A percentile compares a stretch with the other conserved stretches of the same genome.
Evolutionary conservation across 2,329 filamentous ascomycete genomes (phyloP).

Genomic region (Alternaria atra): DNA sequence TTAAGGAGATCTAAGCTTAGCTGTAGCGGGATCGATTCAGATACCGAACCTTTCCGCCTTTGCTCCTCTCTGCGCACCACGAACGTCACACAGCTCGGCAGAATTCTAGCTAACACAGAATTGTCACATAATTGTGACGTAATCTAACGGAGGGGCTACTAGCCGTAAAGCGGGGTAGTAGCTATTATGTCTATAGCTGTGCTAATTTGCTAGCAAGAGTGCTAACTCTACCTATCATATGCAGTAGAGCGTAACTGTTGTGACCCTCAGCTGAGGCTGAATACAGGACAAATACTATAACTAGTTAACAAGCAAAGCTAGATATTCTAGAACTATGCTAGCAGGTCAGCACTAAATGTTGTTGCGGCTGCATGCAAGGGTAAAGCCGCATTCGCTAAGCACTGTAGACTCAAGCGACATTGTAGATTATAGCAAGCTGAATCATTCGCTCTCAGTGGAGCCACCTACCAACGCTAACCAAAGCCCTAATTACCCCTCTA

Average conservation of each 20-base stretch:
- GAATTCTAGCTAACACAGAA: background rate
- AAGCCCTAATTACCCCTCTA: no score
- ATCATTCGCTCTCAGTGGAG: no score
- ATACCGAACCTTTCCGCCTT: background rate
- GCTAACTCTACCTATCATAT: no score
- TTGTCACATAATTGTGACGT: no score
- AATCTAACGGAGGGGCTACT: no score
- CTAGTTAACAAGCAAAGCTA: background rate
- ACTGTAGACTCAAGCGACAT: background rate
- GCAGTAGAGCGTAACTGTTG: background rate
- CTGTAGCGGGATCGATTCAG: background rate
- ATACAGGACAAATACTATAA: background rate
- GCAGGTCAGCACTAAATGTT: background rate
- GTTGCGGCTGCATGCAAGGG: background rate
- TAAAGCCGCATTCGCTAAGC: background rate
- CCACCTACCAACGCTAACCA: no score
- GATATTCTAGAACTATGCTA: background rate
- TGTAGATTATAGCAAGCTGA: no score
- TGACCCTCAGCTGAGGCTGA: background rate
- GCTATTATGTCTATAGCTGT: no score
- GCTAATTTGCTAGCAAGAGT: no score
- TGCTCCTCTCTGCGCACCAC: background rate
- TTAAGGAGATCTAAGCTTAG: no score
- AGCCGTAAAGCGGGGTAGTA: no score
- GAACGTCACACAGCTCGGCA: slow-evolving; percentile 1